phyloP scores from a whole-genome alignment of 2,329 filamentous ascomycete genomes.

The Aspergillus latus region DNA sequence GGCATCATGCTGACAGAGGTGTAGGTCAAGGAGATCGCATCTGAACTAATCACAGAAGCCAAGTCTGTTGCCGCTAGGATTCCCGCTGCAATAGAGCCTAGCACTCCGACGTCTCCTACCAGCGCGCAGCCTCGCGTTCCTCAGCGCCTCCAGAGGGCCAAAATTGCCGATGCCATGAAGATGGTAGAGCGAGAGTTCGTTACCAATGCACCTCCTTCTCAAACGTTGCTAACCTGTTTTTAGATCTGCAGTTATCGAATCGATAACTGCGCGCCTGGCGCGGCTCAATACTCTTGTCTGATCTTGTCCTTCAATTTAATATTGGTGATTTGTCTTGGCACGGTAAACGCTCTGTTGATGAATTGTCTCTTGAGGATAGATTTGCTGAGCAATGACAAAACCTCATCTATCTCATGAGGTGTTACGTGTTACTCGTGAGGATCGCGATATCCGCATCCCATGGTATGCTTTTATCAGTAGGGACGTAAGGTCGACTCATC shows the following conservation, averaged over 20 bases:
- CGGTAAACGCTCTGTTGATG: neutral
- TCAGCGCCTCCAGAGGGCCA: slow-evolving; percentile 46
- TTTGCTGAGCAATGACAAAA: neutral
- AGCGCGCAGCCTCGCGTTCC: slow-evolving; percentile 37
- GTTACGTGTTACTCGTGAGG: neutral
- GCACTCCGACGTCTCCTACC: slow-evolving; percentile 30
- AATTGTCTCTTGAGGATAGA: neutral
- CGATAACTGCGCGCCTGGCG: slow-evolving; percentile 43
- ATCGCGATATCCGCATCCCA: too few relatives aligned
- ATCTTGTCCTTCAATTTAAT: neutral
- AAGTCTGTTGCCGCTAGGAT: slow-evolving; percentile 34
- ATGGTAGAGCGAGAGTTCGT: slow-evolving; percentile 52
- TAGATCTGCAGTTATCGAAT: slow-evolving; percentile 46
- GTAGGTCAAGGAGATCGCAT: slow-evolving; percentile 43
- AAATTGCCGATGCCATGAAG: slow-evolving; percentile 49
- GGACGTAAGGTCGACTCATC: too few relatives aligned
- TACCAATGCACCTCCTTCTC: neutral
- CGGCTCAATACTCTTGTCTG: slow-evolving; percentile 39
- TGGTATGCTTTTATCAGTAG: too few relatives aligned
- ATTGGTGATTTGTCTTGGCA: neutral
- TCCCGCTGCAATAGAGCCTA: slow-evolving; percentile 28
- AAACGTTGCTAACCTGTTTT: neutral
- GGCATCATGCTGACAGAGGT: slow-evolving; percentile 16
- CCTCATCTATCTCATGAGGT: neutral
- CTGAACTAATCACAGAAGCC: slow-evolving; percentile 38